Evolutionary conservation across 257 asterid species (phyloP).

Genomic region (Solanum piurae): DNA sequence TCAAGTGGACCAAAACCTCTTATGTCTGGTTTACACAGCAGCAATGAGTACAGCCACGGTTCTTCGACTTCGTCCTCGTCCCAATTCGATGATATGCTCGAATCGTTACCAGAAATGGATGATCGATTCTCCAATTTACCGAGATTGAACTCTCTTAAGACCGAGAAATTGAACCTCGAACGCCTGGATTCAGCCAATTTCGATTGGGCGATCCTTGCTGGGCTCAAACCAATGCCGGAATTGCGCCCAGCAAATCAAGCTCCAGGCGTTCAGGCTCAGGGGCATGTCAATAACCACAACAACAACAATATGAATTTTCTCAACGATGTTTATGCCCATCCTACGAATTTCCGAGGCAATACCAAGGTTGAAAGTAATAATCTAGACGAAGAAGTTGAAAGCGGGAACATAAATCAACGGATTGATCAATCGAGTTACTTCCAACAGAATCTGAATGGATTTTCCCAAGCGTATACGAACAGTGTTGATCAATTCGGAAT

Average conservation of each 20-base stretch:
- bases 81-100: conserved; percentile 62
- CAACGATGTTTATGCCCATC: not conserved
- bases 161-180: conserved; percentile 39
- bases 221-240: conserved; percentile 19
- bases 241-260: not conserved
- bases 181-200: conserved; percentile 49
- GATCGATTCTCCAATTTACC: conserved; percentile 32
- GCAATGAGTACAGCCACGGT: conserved; percentile 48
- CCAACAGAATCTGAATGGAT: conserved; percentile 9
- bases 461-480: conserved; percentile 10
- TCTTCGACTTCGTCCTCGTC: conserved; percentile 50
- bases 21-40: conserved; percentile 19
- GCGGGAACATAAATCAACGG: conserved; percentile 23
- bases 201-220: conserved; percentile 74
- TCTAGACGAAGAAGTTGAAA: conserved; percentile 48
- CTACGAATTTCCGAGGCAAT: not conserved
- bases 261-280: not conserved
- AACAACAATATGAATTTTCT: not conserved
- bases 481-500: conserved; percentile 36
- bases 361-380: not conserved
- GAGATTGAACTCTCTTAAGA: conserved; percentile 23
- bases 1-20: conserved; percentile 28
- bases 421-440: conserved; percentile 19
- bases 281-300: conserved; percentile 3
- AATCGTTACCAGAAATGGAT: conserved; percentile 51